These are phyloP conservation scores for Boletus rex-veris DNA, from an alignment of 768 basidiomycete species.

Conservation along the genomic window DNA sequence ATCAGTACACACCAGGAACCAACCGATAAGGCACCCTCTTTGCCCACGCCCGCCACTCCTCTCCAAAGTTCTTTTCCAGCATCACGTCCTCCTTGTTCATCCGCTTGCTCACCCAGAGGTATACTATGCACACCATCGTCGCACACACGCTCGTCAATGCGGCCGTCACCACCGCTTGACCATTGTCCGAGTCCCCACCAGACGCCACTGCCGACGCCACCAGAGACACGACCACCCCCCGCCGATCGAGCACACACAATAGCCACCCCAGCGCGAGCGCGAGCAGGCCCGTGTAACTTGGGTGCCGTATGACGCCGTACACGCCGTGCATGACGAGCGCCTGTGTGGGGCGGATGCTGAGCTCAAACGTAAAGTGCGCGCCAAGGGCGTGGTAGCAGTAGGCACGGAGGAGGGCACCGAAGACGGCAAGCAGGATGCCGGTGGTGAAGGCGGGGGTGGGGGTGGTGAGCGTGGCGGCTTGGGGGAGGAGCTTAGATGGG, in stretches of 20 bases:
- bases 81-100: conserved; percentile 29
- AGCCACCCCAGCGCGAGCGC: background rate
- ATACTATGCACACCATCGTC: fast-evolving
- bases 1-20: conserved; percentile 21
- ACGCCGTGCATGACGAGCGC: conserved; percentile 25
- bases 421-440: conserved; percentile 1
- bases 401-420: conserved; percentile 12
- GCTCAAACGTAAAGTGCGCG: conserved; percentile 19
- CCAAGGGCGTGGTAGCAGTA: conserved; percentile 23
- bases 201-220: background rate
- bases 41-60: conserved; percentile 25
- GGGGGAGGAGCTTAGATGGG: background rate
- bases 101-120: background rate
- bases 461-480: background rate
- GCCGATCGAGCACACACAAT: conserved; percentile 5
- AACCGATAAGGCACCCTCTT: conserved; percentile 21
- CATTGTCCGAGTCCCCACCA: background rate
- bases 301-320: conserved; percentile 31
- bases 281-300: conserved; percentile 19
- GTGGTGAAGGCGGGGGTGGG: conserved; percentile 2
- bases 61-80: conserved; percentile 26
- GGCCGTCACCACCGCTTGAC: background rate
- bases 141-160: background rate
- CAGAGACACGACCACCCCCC: background rate
- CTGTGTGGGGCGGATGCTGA: conserved; percentile 19